These are phyloP conservation scores for Dendrobium huoshanense DNA, from an alignment of 106 monocot genomes.

Conservation along the genomic window DNA sequence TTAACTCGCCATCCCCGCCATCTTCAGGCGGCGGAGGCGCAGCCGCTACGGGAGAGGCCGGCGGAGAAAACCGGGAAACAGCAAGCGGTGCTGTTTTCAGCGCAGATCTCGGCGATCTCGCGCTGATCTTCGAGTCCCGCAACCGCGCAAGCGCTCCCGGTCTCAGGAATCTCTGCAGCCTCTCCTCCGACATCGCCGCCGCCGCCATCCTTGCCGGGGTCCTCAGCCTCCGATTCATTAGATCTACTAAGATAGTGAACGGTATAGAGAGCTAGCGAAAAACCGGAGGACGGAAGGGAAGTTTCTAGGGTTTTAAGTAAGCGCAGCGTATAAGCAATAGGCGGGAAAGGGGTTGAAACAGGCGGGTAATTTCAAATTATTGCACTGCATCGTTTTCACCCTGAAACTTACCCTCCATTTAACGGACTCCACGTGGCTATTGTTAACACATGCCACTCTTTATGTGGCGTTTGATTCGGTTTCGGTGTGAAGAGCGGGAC, in stretches of 20 bases:
- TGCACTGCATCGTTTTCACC: background rate
- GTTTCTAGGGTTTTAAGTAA: background rate
- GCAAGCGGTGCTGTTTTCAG: background rate
- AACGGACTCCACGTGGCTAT: background rate
- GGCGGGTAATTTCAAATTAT: background rate
- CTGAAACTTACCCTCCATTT: background rate
- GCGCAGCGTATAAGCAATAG: background rate
- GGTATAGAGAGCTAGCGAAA: background rate
- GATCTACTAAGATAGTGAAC: background rate
- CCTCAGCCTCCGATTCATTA: constrained; percentile 11
- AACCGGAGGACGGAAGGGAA: too few relatives aligned
- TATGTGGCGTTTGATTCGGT: background rate
- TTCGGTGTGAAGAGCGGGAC: background rate
- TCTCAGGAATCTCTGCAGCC: constrained; percentile 12
- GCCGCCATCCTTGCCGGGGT: background rate
- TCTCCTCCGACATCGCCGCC: constrained; percentile 12
- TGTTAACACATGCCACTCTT: background rate
- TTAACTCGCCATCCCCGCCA: background rate
- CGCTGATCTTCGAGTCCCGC: constrained; percentile 18
- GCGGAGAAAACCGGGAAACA: background rate
- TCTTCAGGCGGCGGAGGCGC: background rate
- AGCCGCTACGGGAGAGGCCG: background rate
- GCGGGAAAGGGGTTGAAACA: background rate
- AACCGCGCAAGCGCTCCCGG: constrained; percentile 25
- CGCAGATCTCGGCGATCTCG: constrained; percentile 3